Evolutionary conservation across 2,329 filamentous ascomycete genomes (phyloP), one percentile per base, ranked within the genome.

Genomic region (Elsinoe arachidis): DNA sequence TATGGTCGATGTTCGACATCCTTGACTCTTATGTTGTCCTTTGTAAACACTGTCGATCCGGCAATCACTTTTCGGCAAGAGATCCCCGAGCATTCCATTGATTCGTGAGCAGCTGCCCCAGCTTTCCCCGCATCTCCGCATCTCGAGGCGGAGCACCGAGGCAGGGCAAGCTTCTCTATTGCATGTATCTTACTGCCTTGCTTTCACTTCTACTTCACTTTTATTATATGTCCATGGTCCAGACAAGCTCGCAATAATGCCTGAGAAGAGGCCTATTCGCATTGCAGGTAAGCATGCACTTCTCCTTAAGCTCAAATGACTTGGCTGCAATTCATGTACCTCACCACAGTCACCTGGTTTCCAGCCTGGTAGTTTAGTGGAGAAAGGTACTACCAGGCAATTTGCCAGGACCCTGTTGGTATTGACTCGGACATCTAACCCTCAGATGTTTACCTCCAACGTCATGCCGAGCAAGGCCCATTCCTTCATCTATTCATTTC

Each of bases 241-340:
- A n/a, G 10, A 6, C 37, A n/a, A 17, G 14, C 1, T 72, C 7
- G 71, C 73, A 37, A 70, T 63, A 5, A 76, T 74, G 1, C 74
- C 73, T 59, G 76, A 72, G 43, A 76, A 76, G 4, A 75, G 64
- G 1, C 69, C 62, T 0, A 73, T 56, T 74, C 69, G 14, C 63
- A 70, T 53, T 74, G 69, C 2, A 72, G 71, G n/a, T 72, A 61
- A 23, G 73, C 70, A 58, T 72, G 73, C 63, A 35, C 35, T 49
- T 44, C 33, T 21, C 71, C 74, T 64, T 76, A 73, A 5, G 69
- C 69, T 7, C 74, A 73, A 6, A 73, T 7, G n/a, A 17, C 41
- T 41, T 41, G 7, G 12, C 30, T 49, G n/a, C 17, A 43, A 15
- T 30, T 5, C 26, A 30, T 30, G 26, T 9, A 7, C 26, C 26